phyloP scores from a whole-genome alignment of 345 rosid species.

The Hevea brasiliensis region DNA sequence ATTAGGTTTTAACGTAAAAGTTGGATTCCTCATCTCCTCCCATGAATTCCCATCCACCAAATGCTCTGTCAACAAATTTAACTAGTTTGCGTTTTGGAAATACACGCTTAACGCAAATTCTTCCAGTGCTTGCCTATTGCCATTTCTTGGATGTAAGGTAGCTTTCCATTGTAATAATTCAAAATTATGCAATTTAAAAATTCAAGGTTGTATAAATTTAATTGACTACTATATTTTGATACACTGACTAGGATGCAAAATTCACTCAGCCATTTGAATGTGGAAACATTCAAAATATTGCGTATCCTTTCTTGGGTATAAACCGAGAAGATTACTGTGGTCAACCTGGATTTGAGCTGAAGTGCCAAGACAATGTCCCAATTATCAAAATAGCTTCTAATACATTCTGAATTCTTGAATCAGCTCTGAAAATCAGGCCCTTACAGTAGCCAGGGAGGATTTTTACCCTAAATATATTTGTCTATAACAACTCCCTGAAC shows the following conservation, averaged over 20 bases:
- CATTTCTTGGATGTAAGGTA: too few species aligned
- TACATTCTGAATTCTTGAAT: constrained; percentile 17
- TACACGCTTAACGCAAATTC: too few species aligned
- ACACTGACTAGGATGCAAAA: too few species aligned
- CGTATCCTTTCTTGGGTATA: constrained; percentile 40
- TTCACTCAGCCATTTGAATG: constrained; percentile 28
- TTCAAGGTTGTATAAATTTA: too few species aligned
- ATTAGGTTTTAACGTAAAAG: neutral
- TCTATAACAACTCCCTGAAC: constrained; percentile 3
- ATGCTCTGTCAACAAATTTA: neutral
- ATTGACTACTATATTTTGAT: too few species aligned
- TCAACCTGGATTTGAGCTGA: constrained; percentile 24
- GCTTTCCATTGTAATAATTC: too few species aligned
- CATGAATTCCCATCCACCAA: neutral
- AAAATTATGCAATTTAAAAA: too few species aligned
- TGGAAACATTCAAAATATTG: constrained; percentile 6
- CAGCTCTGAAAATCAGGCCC: neutral
- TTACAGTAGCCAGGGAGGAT: constrained; percentile 30
- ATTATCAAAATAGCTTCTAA: constrained; percentile 12
- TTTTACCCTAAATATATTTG: constrained; percentile 3
- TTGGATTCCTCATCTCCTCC: too few species aligned
- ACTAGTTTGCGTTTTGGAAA: neutral
- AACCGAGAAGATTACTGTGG: constrained; percentile 30
- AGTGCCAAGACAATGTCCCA: constrained; percentile 16
- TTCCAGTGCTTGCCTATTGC: too few species aligned